Base-by-base conservation (phyloP, 192 early-diverging fungal species). In the Backusella parvicylindrica region DNA sequence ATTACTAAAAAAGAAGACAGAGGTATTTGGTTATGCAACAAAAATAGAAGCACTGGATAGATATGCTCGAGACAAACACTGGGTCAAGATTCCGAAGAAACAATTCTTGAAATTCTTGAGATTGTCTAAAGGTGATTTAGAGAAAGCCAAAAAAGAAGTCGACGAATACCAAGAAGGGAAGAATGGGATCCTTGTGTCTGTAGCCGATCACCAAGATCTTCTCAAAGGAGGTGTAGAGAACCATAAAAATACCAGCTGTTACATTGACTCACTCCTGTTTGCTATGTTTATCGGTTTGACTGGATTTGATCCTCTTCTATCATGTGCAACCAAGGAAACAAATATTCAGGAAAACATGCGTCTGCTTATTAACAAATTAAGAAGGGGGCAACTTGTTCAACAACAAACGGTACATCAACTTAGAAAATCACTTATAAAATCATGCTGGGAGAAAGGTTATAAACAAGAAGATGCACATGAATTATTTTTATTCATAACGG, bases 391-490 rank as follows among this genome's bases (percentile, higher is more conserved):
- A 40, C 71, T 91, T 63, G 69, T 91, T 15, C 79, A 81, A 31
- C 82, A 79, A 8, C 71, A 78, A 73, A 71, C 85, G 38, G 75
- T 91, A 18, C 81, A 84, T 71, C 77, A 86, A 69, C 65, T 92
- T 35, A 77, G 88, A 23, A 65, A 80, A 16, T 78, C 81, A 28
- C 72, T 92, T 67, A 70, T 82, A 15, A 71, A 73, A 18, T 84
- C 85, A 60, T 84, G 86, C 33, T 92, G 89, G 89, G 28, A 64
- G 2, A 11, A 6, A 16, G 68, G 75, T 43, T 38, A 66, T 50
- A 67, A 80, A 7, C 91, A 92, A 80, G 89, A 92, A 68, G 91
- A 93, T 72, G 81, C 85, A 3, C 86, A 86, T 36, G 90, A 91
- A 78, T 79, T 93, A 16, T 93, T 89, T 71, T 68, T 91, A 76